Percentiles rank a stretch among this genome's conserved stretches.
phyloP scores from a whole-genome alignment of 257 asterid species.

The Gentiana macrophylla region DNA sequence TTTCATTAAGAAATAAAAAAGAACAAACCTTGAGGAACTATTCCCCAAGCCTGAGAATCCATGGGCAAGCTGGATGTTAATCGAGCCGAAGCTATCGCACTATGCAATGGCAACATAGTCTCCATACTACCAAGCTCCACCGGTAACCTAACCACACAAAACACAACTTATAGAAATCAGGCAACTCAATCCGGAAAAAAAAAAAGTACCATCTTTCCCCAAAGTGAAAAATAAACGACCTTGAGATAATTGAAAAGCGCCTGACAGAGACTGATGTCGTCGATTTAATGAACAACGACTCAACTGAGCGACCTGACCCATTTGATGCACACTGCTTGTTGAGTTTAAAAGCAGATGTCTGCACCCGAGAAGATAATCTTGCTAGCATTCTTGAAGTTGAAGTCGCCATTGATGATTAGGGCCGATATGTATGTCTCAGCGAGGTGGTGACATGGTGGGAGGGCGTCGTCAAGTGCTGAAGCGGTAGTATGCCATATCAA shows the following conservation, averaged over 20 bases:
- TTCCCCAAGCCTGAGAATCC: conserved; percentile 47
- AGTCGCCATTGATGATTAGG: conserved; percentile 25
- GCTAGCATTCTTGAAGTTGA: conserved; percentile 22
- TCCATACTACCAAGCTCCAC: conserved; percentile 47
- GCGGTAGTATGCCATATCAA: too few relatives aligned
- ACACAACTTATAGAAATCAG: neutral
- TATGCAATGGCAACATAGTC: conserved; percentile 53
- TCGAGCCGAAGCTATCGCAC: conserved; percentile 56
- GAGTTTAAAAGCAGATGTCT: conserved; percentile 14
- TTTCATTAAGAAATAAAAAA: neutral
- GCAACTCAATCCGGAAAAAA: neutral
- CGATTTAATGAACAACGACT: conserved; percentile 5
- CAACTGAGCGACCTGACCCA: conserved; percentile 1
- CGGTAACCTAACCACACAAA: conserved; percentile 35
- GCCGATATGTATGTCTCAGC: too few relatives aligned
- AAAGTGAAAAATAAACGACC: conserved; percentile 15
- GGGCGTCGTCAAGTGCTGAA: too few relatives aligned
- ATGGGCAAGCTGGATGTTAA: conserved; percentile 37
- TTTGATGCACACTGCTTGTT: conserved; percentile 14
- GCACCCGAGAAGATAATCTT: conserved; percentile 34
- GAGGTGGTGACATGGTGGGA: too few relatives aligned
- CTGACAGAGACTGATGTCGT: conserved; percentile 21
- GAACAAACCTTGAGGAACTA: conserved; percentile 49
- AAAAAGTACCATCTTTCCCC: too few relatives aligned
- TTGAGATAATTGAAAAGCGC: conserved; percentile 30